phyloP scores from a whole-genome alignment of 768 basidiomycete genomes.

The Leucosporidium scottii region DNA sequence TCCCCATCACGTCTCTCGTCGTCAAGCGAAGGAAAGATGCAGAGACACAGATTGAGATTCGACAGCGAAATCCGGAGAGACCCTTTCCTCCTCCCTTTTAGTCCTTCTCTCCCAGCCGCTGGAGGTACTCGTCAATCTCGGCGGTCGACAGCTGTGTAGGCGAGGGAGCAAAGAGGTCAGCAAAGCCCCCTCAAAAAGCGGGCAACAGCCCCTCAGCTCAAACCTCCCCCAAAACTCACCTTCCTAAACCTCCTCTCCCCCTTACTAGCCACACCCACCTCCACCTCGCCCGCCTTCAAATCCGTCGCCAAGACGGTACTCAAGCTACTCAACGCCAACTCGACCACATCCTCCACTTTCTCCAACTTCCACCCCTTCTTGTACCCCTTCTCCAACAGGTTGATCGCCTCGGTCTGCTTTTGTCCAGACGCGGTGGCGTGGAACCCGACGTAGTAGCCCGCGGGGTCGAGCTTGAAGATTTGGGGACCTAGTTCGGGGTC shows the following conservation, averaged over 20 bases:
- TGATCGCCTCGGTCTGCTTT: constrained; percentile 98
- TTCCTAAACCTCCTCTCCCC: constrained; percentile 60
- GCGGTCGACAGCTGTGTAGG: background rate
- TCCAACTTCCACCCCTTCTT: constrained; percentile 85
- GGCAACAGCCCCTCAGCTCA: background rate
- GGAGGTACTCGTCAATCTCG: constrained; percentile 13
- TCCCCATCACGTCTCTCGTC: too few relatives aligned
- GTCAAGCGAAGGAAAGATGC: too few relatives aligned
- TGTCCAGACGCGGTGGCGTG: constrained; percentile 93
- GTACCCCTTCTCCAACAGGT: constrained; percentile 97
- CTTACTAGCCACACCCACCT: constrained; percentile 85
- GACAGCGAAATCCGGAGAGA: too few relatives aligned
- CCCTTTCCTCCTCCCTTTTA: background rate
- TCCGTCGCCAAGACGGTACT: constrained; percentile 76
- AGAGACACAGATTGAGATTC: too few relatives aligned
- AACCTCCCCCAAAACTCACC: constrained; percentile 9
- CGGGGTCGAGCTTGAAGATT: constrained; percentile 95
- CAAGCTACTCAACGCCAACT: constrained; percentile 43
- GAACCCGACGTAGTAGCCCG: constrained; percentile 97
- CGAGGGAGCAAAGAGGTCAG: background rate
- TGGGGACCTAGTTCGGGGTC: constrained; percentile 92
- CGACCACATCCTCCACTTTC: constrained; percentile 71
- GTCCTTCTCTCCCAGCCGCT: constrained; percentile 17
- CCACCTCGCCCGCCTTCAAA: constrained; percentile 90
- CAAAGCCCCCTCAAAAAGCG: background rate